Base-by-base conservation (phyloP, 2,329 filamentous ascomycete genomes). In the Botrytis tulipae region DNA sequence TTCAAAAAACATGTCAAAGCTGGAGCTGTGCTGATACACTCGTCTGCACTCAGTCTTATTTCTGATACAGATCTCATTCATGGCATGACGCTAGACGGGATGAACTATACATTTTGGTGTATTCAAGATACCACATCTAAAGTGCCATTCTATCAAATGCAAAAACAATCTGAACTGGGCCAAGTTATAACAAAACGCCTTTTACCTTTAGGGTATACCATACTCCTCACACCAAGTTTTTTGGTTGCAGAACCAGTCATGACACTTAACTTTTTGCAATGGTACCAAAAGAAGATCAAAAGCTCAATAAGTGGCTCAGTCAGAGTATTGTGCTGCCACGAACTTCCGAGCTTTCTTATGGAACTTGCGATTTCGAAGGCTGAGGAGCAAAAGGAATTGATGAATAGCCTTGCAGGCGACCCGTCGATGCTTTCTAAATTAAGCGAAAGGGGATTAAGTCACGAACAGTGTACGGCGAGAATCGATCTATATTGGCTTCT, bases 141-240 rank as follows among this genome's bases (percentile, higher is more conserved):
- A 37, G 76, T 73, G 63, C 57, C 81, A 80, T 75, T 79, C 82
- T 40, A 42, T 73, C 44, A 48, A 32, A 60, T 46, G 22, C 22
- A 67, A 59, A 70, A 51, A 62, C 75, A 74, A 68, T 74, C 59
- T 59, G 42, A 76, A 74, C 79, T 83, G 0, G 83, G 83, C 0
- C 80, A 80, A 29, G 77, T 85, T 9, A 79, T 77, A 12, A 74
- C 83, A 48, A 84, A 80, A 1, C 81, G 81, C 4, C 76, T 88
- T 4, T 86, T 87, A 70, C 85, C 85, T 3, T 78, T 80, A 35
- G 84, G 85, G 0, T 80, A 82, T 10, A 84, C 81, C 7, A 81
- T 87, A n/a, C 76, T 87, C 1, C 77, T 87, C 5, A 87, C 85
- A 0, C 86, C 86, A 7, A 87, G 86, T 75, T 87, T 87, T 67